A percentile compares a stretch with the other conserved stretches of the same genome.
These are phyloP conservation scores for Fomitiporia mediterranea DNA, from an alignment of 1,284 basidiomycete genomes.

Conservation along the genomic window DNA sequence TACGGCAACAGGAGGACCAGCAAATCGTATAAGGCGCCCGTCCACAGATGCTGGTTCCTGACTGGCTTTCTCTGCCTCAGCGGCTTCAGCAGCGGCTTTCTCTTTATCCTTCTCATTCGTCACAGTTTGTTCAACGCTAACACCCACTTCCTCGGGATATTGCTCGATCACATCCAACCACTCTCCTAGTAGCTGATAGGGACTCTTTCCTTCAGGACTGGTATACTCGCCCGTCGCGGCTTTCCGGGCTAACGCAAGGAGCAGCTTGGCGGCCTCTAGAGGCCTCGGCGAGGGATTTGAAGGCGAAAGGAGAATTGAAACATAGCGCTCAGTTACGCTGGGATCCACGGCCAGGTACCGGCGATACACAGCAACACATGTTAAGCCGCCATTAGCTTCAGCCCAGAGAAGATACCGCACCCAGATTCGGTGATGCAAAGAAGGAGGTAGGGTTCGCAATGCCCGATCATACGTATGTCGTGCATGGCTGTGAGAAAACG, in stretches of 20 bases:
- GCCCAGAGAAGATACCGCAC: conserved; percentile 94
- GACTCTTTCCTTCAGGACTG: conserved; percentile 91
- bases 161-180: conserved; percentile 92
- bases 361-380: conserved; percentile 84
- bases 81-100: conserved; percentile 30
- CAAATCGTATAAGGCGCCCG: conserved; percentile 70
- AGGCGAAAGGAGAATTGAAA: conserved; percentile 68
- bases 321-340: conserved; percentile 82
- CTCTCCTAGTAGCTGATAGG: conserved; percentile 90
- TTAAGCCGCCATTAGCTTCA: conserved; percentile 78
- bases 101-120: conserved; percentile 42
- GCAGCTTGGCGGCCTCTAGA: conserved; percentile 89
- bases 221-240: conserved; percentile 81
- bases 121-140: conserved; percentile 76
- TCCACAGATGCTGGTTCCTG: conserved; percentile 46
- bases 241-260: conserved; percentile 79
- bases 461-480: conserved; percentile 94
- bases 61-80: conserved; percentile 24
- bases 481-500: conserved; percentile 85
- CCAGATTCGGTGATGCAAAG: conserved; percentile 94
- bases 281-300: conserved; percentile 69
- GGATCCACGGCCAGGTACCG: conserved; percentile 87
- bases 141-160: conserved; percentile 88
- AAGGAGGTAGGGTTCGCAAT: conserved; percentile 88
- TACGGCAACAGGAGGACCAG: conserved; percentile 62